Evolutionary conservation across 192 early-diverging fungal genomes (phyloP), one percentile per base, ranked within the genome.

Genomic region (Coemansia biformis): DNA sequence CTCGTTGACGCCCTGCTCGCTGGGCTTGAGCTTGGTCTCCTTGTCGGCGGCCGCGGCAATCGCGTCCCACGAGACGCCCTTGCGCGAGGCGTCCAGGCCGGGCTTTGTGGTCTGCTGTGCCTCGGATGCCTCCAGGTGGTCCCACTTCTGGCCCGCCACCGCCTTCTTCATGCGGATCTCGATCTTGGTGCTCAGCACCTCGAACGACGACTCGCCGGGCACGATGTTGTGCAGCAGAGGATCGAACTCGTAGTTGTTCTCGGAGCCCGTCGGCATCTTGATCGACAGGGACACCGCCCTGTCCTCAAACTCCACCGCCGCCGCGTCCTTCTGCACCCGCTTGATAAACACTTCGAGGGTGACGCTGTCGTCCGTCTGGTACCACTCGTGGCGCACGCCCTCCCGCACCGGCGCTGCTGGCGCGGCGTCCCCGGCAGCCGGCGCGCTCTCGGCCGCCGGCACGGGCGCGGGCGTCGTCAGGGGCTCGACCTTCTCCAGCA

Each of bases 281-380:
- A 92, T 78, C 11, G 83, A 81, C 2, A 98, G 79, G 1, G 90
- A 90, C 67, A 85, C 77, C 3, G 85, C 57, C 10, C 64, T 76
- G 1, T 76, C 63, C 0, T 71, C 55, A 51, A 93, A 82, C 42
- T 81, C 78, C 57, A 98, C 54, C 22, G 78, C 56, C 1, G 86
- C 82, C 1, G 83, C 58, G 3, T 89, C 89, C 48, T 80, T 66
- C 52, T 84, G 83, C 26, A 86, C 70, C 16, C 88, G 86, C 78
- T 93, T 96, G 72, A 92, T 85, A 59, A 97, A 96, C 33, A 99
- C 77, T 34, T 85, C 81, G 31, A 99, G 62, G 11, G 84, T 92
- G 24, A 99, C 86, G 67, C 67, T 83, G 19, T 75, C 59, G 48
- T 97, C 96, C 54, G 86, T 99, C 66, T 99, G 96, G 73, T 88